Percentiles rank a stretch among this genome's conserved stretches.
These are phyloP conservation scores for Boletus pseudo-olivaceus DNA, from an alignment of 768 basidiomycete genomes.

Conservation along the genomic window DNA sequence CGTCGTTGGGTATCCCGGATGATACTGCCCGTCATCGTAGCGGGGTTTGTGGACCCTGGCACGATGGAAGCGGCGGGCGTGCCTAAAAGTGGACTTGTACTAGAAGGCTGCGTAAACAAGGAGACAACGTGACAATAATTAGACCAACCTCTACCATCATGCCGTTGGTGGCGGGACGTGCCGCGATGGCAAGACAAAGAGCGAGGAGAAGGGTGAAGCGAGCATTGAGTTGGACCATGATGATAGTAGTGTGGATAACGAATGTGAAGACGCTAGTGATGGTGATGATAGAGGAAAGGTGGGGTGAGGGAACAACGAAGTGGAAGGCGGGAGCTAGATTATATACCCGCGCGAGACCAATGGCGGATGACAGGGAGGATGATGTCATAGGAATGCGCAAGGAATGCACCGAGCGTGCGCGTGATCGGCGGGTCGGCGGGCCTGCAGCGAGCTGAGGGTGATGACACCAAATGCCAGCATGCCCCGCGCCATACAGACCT, in stretches of 20 bases:
- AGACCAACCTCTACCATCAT: slow-evolving; percentile 10
- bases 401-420: slow-evolving; percentile 6
- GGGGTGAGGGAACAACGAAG: neutral
- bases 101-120: slow-evolving; percentile 7
- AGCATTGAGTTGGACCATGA: slow-evolving; percentile 28
- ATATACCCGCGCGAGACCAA: slow-evolving; percentile 17
- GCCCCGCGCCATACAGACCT: neutral
- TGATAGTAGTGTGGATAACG: slow-evolving; percentile 27
- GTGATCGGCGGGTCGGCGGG: neutral
- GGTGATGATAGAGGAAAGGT: slow-evolving; percentile 10
- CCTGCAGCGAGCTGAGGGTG: too few species aligned
- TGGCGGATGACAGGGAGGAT: slow-evolving; percentile 13
- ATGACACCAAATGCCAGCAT: neutral
- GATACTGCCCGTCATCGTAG: slow-evolving; percentile 20
- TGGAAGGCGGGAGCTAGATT: slow-evolving; percentile 9
- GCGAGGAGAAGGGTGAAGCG: slow-evolving; percentile 30
- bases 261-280: slow-evolving; percentile 20
- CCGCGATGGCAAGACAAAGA: slow-evolving; percentile 23
- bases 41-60: slow-evolving; percentile 7
- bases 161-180: slow-evolving; percentile 9
- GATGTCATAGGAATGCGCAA: slow-evolving; percentile 14
- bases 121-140: neutral
- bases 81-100: slow-evolving; percentile 3
- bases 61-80: slow-evolving; percentile 16
- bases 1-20: slow-evolving; percentile 19